Base-by-base conservation (phyloP, 306 rosid species). In the Vicia faba region DNA sequence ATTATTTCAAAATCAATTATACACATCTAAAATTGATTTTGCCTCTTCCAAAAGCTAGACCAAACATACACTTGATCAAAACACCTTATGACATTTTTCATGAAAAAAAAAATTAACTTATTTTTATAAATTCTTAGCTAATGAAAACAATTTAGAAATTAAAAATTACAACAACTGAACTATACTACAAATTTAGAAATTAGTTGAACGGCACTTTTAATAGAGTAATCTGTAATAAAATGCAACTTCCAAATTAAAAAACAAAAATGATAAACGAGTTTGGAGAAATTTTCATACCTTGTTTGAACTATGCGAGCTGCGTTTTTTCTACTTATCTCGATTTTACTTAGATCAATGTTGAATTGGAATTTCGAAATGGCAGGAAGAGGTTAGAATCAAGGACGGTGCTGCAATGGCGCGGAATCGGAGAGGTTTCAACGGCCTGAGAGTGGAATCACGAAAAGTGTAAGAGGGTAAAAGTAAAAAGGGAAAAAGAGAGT, bases 381-480 rank as follows among this genome's bases (percentile, higher is more conserved):
- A 31, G 36, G 72, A 46, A 53, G 35, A 56, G 54, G 3, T 12
- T 4, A 56, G 64, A 69, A 54, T 67, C 31, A 16, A 11, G 8
- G 65, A 41, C 38, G 41, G 61, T 31, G 33, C 11, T 49, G 70
- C 11, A 68, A 69, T 82, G 80, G 85, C 76, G 74, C 43, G 62
- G 70, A 48, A 57, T 64, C 35, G 25, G 57, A 41, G 78, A 70
- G 35, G 8, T 29, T 67, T 68, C 14, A 20, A 29, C 41, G 60
- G 68, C 50, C 39, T 60, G 53, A 74, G 66, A 66, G 82, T 66
- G 50, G 58, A 60, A 71, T 15, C 13, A 4, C 46, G 66, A 13
- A 60, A 66, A 57, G 69, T 67, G 69, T 26, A 4, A 18, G 56
- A 18, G 11, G 12, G 8, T 49, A 10, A 7, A 44, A 44, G 18